Percentiles rank a stretch among this genome's conserved stretches.
These are phyloP conservation scores for Trypanosoma cruzi DNA, from an alignment of 208 protist species.

Conservation along the genomic window DNA sequence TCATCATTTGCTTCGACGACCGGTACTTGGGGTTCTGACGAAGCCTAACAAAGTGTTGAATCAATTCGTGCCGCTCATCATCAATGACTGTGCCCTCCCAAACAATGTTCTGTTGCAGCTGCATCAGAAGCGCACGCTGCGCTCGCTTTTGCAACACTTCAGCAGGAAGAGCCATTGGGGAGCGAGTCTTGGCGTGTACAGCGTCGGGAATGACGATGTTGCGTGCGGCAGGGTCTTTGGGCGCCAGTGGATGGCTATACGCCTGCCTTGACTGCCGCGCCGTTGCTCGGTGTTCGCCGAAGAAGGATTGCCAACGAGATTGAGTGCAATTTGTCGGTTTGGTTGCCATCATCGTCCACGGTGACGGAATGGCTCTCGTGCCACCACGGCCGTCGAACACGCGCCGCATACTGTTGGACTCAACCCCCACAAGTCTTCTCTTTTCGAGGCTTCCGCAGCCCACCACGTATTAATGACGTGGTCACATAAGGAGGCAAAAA, in stretches of 20 bases:
- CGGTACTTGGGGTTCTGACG: conserved; percentile 79
- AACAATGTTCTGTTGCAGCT: conserved; percentile 84
- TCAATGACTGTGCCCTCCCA: conserved; percentile 88
- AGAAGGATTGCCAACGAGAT: conserved; percentile 44
- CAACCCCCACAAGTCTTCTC: not conserved
- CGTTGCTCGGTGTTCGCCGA: conserved; percentile 50
- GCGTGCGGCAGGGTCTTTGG: conserved; percentile 66
- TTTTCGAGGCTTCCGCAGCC: not conserved
- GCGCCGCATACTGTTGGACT: not conserved
- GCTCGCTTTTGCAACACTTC: conserved; percentile 70
- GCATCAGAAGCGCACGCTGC: conserved; percentile 64
- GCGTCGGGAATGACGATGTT: conserved; percentile 72
- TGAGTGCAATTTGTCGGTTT: not conserved
- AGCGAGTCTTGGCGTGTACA: conserved; percentile 36
- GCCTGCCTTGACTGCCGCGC: conserved; percentile 51
- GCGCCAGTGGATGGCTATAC: conserved; percentile 72
- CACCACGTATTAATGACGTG: not conserved
- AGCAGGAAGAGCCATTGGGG: conserved; percentile 34
- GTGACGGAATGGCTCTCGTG: not conserved
- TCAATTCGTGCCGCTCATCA: conserved; percentile 62
- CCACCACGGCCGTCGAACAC: not conserved
- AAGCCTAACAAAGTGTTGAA: conserved; percentile 83
- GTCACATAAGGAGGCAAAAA: not conserved
- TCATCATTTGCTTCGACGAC: conserved; percentile 66
- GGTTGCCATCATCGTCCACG: not conserved